phyloP scores from a whole-genome alignment of 2,329 filamentous ascomycete species.

The Raffaelea deltoideospora region DNA sequence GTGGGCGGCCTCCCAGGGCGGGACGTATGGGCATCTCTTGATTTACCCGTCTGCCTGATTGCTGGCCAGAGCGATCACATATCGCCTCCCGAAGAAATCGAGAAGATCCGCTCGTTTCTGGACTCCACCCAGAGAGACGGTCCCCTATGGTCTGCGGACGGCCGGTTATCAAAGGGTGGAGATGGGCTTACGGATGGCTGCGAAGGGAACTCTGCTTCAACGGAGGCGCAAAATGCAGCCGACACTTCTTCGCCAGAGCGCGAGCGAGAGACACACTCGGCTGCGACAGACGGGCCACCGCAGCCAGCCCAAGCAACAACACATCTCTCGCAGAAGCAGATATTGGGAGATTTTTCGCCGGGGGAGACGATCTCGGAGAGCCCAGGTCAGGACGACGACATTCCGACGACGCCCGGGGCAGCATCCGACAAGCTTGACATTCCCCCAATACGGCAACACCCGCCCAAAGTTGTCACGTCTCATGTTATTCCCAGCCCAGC shows the following conservation, averaged over 20 bases:
- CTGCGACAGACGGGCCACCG: too few relatives aligned
- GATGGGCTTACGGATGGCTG: too few relatives aligned
- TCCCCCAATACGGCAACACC: conserved; percentile 32
- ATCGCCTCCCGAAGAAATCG: conserved; percentile 28
- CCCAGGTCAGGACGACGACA: conserved; percentile 18
- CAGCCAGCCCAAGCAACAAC: too few relatives aligned
- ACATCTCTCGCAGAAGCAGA: too few relatives aligned
- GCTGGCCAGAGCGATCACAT: conserved; percentile 64
- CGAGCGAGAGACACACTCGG: too few relatives aligned
- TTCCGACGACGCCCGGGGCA: conserved; percentile 32
- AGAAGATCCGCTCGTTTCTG: conserved; percentile 17
- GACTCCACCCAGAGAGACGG: not conserved
- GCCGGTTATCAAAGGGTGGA: too few relatives aligned
- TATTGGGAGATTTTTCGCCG: too few relatives aligned
- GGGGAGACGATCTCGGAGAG: too few relatives aligned
- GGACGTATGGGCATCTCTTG: conserved; percentile 56
- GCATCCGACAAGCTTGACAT: conserved; percentile 20
- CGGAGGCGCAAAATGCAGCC: too few relatives aligned
- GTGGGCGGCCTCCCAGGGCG: conserved; percentile 52
- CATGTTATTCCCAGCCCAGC: conserved; percentile 61
- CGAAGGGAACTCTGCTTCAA: too few relatives aligned
- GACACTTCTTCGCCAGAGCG: too few relatives aligned
- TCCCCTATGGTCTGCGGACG: too few relatives aligned
- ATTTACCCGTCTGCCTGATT: conserved; percentile 63
- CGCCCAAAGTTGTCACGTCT: conserved; percentile 45